These are phyloP conservation scores for Barnettozyma sucrosica DNA, from an alignment of 805 yeast genomes.

Conservation along the genomic window DNA sequence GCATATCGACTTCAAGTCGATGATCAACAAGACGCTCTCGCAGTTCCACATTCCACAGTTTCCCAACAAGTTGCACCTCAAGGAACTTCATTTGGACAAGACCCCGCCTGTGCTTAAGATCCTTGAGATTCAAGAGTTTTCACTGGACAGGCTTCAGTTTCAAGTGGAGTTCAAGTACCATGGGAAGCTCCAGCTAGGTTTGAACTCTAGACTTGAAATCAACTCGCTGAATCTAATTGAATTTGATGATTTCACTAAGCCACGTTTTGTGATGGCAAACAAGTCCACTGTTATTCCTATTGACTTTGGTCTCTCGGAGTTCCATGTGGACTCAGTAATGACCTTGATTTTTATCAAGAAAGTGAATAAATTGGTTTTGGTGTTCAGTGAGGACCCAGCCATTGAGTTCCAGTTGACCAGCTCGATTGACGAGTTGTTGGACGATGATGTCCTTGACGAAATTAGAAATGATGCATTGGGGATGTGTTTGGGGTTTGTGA, in stretches of 20 bases:
- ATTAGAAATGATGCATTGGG: slow-evolving; percentile 19
- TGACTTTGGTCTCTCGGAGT: slow-evolving; percentile 16
- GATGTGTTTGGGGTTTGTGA: slow-evolving; percentile 17
- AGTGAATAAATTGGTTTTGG: slow-evolving; percentile 18
- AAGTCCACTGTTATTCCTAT: slow-evolving; percentile 24
- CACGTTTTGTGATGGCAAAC: slow-evolving; percentile 21
- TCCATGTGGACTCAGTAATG: slow-evolving; percentile 18
- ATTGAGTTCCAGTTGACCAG: slow-evolving; percentile 22
- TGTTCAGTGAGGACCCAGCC: slow-evolving; percentile 23
- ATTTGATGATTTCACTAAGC: slow-evolving; percentile 23
- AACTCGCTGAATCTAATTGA: slow-evolving; percentile 22
- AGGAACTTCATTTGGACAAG: slow-evolving; percentile 13
- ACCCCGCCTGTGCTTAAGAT: slow-evolving; percentile 19
- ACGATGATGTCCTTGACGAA: slow-evolving; percentile 19
- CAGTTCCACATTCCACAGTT: slow-evolving; percentile 14
- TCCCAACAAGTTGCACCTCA: slow-evolving; percentile 19
- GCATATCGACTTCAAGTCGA: slow-evolving; percentile 18
- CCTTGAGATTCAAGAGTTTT: slow-evolving; percentile 20
- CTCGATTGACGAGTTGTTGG: slow-evolving; percentile 24
- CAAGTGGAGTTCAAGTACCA: slow-evolving; percentile 21
- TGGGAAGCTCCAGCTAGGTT: slow-evolving; percentile 17
- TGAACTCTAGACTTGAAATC: slow-evolving; percentile 22
- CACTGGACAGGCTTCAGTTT: slow-evolving; percentile 18
- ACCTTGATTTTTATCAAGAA: slow-evolving; percentile 20
- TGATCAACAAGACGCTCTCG: slow-evolving; percentile 20